A percentile compares a stretch with the other conserved stretches of the same genome.
Evolutionary conservation across 805 yeast species (phyloP).

Genomic region (Wickerhamiella lipophila): DNA sequence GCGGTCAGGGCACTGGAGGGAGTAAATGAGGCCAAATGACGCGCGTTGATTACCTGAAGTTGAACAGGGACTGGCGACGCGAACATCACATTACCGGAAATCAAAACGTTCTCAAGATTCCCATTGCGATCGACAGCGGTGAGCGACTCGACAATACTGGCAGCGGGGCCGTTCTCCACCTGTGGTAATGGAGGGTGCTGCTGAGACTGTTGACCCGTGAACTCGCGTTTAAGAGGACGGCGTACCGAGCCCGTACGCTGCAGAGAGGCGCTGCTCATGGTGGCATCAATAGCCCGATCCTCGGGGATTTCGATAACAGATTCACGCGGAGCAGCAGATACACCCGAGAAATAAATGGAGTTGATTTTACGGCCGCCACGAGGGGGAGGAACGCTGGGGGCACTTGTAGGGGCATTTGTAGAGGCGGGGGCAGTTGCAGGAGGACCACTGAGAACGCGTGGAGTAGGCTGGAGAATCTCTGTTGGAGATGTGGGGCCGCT

Average conservation of each 20-base stretch:
- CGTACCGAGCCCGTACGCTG: conserved; percentile 16
- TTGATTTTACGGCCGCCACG: conserved; percentile 7
- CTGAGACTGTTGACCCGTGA: conserved; percentile 13
- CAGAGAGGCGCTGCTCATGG: conserved; percentile 15
- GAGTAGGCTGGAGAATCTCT: conserved; percentile 1
- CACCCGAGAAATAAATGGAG: conserved; percentile 3
- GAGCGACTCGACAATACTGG: conserved; percentile 76
- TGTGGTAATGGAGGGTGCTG: conserved; percentile 25
- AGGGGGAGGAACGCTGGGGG: conserved; percentile 9
- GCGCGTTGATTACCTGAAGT: conserved; percentile 20
- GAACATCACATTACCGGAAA: conserved; percentile 53
- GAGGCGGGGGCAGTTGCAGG: not conserved
- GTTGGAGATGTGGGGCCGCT: not conserved
- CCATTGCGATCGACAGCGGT: conserved; percentile 68
- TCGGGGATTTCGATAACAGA: conserved; percentile 3
- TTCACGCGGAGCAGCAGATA: conserved; percentile 3
- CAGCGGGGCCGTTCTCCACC: conserved; percentile 35
- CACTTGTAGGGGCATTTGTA: not conserved
- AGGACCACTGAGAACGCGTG: conserved; percentile 1
- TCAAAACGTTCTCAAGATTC: conserved; percentile 41
- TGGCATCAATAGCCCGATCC: not conserved
- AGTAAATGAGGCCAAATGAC: conserved; percentile 37
- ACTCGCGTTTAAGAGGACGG: conserved; percentile 15
- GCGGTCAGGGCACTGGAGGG: conserved; percentile 26
- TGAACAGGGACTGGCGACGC: conserved; percentile 18